phyloP scores from a whole-genome alignment of 1,284 basidiomycete species.

The Irpex sp. region DNA sequence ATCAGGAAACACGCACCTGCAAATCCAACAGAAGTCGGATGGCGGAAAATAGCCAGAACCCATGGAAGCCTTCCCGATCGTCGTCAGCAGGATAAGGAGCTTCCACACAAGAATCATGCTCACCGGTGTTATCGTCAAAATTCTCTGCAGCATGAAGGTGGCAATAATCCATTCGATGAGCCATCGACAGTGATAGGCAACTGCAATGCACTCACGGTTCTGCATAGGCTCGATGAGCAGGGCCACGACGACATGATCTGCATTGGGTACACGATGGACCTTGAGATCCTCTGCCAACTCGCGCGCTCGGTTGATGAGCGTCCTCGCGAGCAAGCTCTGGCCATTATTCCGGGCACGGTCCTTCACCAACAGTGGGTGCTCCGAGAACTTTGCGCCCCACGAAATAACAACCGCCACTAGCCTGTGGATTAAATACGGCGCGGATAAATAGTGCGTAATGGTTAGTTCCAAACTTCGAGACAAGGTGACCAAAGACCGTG shows the following conservation, averaged over 20 bases:
- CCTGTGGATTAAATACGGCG: slow-evolving; percentile 9
- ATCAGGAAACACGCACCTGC: slow-evolving; percentile 40
- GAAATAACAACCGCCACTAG: slow-evolving; percentile 87
- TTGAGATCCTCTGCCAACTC: slow-evolving; percentile 84
- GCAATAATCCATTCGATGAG: slow-evolving; percentile 4
- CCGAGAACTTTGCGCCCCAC: slow-evolving; percentile 91
- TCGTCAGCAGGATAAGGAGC: not conserved
- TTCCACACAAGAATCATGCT: slow-evolving; percentile 4
- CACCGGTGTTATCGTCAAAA: slow-evolving; percentile 62
- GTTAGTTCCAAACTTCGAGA: not conserved
- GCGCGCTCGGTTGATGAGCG: slow-evolving; percentile 74
- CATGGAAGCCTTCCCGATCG: slow-evolving; percentile 58
- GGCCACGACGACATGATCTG: slow-evolving; percentile 78
- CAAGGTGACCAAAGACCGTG: not conserved
- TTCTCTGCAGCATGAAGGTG: slow-evolving; percentile 48
- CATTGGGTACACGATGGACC: slow-evolving; percentile 75
- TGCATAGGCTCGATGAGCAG: slow-evolving; percentile 77
- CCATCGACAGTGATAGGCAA: not conserved
- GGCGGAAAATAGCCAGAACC: slow-evolving; percentile 77
- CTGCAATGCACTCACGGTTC: slow-evolving; percentile 57
- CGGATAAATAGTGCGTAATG: not conserved
- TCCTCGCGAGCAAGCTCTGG: slow-evolving; percentile 75
- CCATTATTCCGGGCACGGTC: slow-evolving; percentile 72
- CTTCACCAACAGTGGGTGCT: slow-evolving; percentile 75
- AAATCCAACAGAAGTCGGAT: slow-evolving; percentile 76